Base-by-base conservation (phyloP, 148 eudicot genomes). In the Rhododendron simsii region DNA sequence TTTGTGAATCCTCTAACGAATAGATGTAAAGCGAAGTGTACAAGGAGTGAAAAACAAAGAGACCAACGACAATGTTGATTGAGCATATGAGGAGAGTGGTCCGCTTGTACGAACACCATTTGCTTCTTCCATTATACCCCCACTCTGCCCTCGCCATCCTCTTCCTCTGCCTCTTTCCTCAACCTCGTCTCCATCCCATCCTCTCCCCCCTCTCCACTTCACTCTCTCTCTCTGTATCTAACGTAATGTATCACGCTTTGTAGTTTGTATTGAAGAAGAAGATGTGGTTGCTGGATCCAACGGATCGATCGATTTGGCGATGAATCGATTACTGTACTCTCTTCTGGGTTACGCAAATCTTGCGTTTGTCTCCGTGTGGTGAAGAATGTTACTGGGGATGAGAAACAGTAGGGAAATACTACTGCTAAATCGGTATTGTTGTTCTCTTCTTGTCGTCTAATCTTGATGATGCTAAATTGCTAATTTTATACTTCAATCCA, bases 21-120 rank as follows among this genome's bases (percentile, higher is more conserved):
- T 94, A 92, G 75, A 88, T 86, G 88, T 92, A 95, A 39, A 94
- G 86, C 74, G 95, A 95, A 84, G 87, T 90, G 80, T 94, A 96
- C 69, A 95, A 90, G 65, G 91, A 92, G 81, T 89, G 94, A 74
- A 96, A 90, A 91, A 94, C 91, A 90, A 89, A 95, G 71, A 96
- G 90, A 87, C 93, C 98, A 85, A 95, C 87, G 76, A 86, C 91
- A 88, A 94, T 90, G 87, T 96, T 96, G 87, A 96, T 89, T 71
- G 93, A 92, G 89, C 99, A 96, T 85, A 95, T 87, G 80, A 93
- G 63, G 13, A 96, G 81, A 23, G 98, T 92, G 13, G 91, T 91
- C 75, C 94, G 91, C 89, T 92, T 96, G 89, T 93, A 93, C 30
- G 99, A 93, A 89, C 90, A 91, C 93, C 95, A 93, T 89, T 89